phyloP scores from a whole-genome alignment of 192 early-diverging fungal genomes.

The Chytriomyces confervae region DNA sequence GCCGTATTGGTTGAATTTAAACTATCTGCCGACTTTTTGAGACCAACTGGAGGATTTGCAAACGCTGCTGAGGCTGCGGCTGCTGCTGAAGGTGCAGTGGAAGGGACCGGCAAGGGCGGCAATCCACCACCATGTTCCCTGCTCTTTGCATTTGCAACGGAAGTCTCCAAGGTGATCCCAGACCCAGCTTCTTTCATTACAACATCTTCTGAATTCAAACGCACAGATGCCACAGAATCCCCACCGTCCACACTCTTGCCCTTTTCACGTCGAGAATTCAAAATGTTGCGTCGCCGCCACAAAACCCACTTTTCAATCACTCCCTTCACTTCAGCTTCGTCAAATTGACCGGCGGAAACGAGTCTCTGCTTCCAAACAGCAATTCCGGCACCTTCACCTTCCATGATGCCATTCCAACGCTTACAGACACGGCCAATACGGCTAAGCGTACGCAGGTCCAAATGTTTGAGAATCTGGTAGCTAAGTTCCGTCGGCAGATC shows the following conservation, averaged over 20 bases:
- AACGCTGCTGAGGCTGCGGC: no score
- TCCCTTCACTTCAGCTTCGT: constrained; percentile 48
- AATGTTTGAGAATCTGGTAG: constrained; percentile 79
- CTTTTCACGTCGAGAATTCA: neutral
- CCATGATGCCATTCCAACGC: constrained; percentile 78
- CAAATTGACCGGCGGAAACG: constrained; percentile 47
- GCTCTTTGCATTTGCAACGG: no score
- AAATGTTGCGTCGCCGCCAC: constrained; percentile 10
- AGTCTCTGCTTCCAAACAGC: constrained; percentile 60
- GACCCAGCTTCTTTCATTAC: neutral
- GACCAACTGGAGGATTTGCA: no score
- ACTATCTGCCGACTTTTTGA: neutral
- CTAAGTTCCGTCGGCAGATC: constrained; percentile 53
- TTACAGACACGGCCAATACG: constrained; percentile 81
- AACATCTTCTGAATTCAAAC: neutral
- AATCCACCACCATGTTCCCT: no score
- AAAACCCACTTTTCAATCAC: constrained; percentile 31
- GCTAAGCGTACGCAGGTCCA: constrained; percentile 82
- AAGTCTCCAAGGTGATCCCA: neutral
- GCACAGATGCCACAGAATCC: neutral
- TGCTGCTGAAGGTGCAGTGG: no score
- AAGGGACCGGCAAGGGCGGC: no score
- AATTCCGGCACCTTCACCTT: constrained; percentile 68
- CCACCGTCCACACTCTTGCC: neutral
- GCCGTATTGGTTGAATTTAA: neutral